Conservation (phyloP, 352 stramenopile genomes). For the Phytophthora brassicae region DNA sequence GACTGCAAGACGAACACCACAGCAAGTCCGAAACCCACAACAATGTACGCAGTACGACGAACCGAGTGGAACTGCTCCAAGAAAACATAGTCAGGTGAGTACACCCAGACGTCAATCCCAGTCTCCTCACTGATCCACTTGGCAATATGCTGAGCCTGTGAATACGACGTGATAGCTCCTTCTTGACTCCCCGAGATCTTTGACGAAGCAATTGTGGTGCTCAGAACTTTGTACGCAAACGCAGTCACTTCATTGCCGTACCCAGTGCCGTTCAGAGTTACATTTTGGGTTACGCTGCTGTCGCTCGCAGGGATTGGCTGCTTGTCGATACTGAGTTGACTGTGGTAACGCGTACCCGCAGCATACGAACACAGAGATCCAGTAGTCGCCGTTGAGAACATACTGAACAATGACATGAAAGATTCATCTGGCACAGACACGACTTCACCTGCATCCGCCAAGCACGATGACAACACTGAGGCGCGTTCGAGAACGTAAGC, state of each 20-base stretch:
- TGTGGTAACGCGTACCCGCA: constrained; percentile 62
- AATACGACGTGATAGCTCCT: constrained; percentile 47
- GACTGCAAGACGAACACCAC: constrained; percentile 54
- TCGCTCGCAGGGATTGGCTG: constrained; percentile 42
- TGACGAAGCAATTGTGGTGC: constrained; percentile 18
- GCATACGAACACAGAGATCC: constrained; percentile 55
- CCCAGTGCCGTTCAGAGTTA: constrained; percentile 51
- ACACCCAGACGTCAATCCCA: constrained; percentile 70
- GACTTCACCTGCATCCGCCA: constrained; percentile 31
- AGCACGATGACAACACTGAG: constrained; percentile 37
- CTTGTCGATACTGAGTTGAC: constrained; percentile 69
- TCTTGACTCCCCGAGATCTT: constrained; percentile 30
- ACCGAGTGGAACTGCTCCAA: constrained; percentile 75
- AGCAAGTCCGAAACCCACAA: constrained; percentile 47
- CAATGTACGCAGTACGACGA: constrained; percentile 48
- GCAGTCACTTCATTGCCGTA: constrained; percentile 58
- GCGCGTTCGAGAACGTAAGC: constrained; percentile 23
- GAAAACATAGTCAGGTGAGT: constrained; percentile 62
- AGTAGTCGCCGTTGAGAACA: constrained; percentile 56
- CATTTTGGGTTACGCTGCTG: constrained; percentile 20
- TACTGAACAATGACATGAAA: constrained; percentile 75
- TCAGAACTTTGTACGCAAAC: constrained; percentile 71
- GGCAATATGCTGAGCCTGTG: constrained; percentile 57
- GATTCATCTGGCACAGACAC: constrained; percentile 46
- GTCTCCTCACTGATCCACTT: constrained; percentile 69